Evolutionary conservation across 495 filamentous ascomycete genomes (phyloP), one percentile per base, ranked within the genome.

Genomic region (Hyphodiscus hymeniophilus): DNA sequence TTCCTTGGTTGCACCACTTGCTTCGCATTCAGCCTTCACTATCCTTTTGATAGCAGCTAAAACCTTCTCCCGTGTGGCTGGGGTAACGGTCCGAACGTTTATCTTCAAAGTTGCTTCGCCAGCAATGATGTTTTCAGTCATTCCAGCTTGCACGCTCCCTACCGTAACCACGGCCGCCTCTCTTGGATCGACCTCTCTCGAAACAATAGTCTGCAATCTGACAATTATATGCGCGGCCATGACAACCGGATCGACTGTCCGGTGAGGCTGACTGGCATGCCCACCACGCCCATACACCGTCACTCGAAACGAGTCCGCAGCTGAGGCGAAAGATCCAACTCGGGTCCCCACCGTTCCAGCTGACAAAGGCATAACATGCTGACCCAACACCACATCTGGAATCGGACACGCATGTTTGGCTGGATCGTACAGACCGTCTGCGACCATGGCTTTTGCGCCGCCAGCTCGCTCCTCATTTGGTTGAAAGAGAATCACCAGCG

Each of bases 391-490:
- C 8, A 79, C 48, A 50, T 81, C 76, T 6, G 80, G 80, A 15
- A 66, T 45, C 0, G 71, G 70, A 33, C 70, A 55, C 18, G 51
- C 62, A 48, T 72, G 66, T 33, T 59, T 62, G 0, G 59, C 56
- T 16, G 64, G 59, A 13, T 72, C 65, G 52, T 80, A 84, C 5
- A 85, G 57, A 0, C 76, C 79, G 49, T 80, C 79, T 28, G 75
- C 67, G 1, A 85, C 60, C 80, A 84, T 84, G 0, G 72, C 71
- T 52, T 67, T 62, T 1, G 79, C 79, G 0, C 80, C 80, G 0
- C 59, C 60, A n/a, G 66, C 65, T 2, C 63, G 58, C 55, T 84
- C 81, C 53, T 82, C 78, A 0, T 71, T 67, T 0, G 81, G 79
- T 55, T 85, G 81, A 60, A 85, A 84, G 15, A 77, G 53, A 31